Evolutionary conservation across 768 basidiomycete species (phyloP), one percentile per base, ranked within the genome.

Genomic region (Suillus cothurnatus): DNA sequence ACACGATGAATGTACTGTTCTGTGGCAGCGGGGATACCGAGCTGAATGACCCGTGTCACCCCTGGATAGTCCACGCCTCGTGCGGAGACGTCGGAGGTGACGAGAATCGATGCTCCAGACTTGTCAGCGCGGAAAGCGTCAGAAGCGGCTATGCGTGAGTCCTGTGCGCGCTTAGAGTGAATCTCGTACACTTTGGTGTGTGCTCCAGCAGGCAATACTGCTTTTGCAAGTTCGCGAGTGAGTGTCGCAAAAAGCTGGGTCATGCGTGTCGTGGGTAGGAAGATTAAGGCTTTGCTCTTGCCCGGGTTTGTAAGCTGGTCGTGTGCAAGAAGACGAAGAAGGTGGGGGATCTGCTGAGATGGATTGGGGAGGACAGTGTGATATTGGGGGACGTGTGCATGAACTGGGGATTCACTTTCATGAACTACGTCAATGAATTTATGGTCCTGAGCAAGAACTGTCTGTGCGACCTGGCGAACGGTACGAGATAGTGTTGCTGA

Each of bases 51-150:
- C 45, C 95, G 88, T 0, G 93, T 93, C 26, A 95, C 92, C 23
- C 86, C 87, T 9, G 94, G 94, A 74, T 96, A 97, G 75, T 97
- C 93, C 53, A 96, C 85, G 19, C 93, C 93, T 64, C 94, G 86
- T 26, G 94, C 93, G 34, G 93, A 95, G 6, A 97, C 88, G 69
- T 97, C 95, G 1, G 94, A 95, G 4, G 89, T 91, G 69, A 97
- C 81, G 61, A 97, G 85, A 36, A 97, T 80, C 0, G 88, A 84
- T 6, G 81, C 81, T 2, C 77, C 73, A 21, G 1, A 66, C n/a
- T 34, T 56, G 39, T 61, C 67, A 41, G 63, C 61, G 63, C 88
- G 81, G 83, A 94, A 96, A 14, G 68, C 61, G 17, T 84, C 81
- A 2, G 90, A 91, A 0, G 87, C 83, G 4, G 70, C 71, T 8